A percentile compares a stretch with the other conserved stretches of the same genome.
Evolutionary conservation across 2,329 filamentous ascomycete genomes (phyloP).

Genomic region (Paraphaeosphaeria sporulosa): DNA sequence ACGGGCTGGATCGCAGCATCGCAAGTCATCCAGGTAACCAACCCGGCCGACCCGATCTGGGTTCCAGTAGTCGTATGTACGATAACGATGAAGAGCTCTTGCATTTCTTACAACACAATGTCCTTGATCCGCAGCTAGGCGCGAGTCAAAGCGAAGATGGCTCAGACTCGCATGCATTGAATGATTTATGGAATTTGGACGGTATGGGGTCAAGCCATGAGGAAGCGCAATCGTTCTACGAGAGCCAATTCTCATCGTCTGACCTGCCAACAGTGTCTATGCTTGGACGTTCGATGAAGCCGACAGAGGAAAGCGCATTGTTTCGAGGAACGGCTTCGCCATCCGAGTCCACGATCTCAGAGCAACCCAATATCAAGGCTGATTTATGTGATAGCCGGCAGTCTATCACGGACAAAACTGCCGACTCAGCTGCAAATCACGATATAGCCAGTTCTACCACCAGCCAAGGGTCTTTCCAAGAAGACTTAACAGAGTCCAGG

Average conservation of each 20-base stretch:
- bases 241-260: constrained; percentile 28
- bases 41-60: constrained; percentile 25
- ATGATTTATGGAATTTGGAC: constrained; percentile 17
- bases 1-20: constrained; percentile 30
- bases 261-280: constrained; percentile 31
- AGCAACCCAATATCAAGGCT: constrained; percentile 17
- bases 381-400: constrained; percentile 27
- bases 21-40: constrained; percentile 20
- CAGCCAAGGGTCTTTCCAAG: constrained; percentile 16
- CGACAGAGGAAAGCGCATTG: constrained; percentile 16
- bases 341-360: constrained; percentile 19
- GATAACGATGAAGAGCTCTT: constrained; percentile 42
- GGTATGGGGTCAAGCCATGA: constrained; percentile 24
- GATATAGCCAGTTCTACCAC: not conserved
- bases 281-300: constrained; percentile 28
- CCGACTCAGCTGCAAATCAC: constrained; percentile 5
- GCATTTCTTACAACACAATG: constrained; percentile 42
- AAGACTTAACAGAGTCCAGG: constrained; percentile 61
- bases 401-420: constrained; percentile 13
- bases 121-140: constrained; percentile 38
- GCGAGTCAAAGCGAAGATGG: constrained; percentile 6
- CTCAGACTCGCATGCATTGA: not conserved
- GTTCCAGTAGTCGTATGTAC: constrained; percentile 42
- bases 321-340: constrained; percentile 15
- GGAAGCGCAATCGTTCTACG: constrained; percentile 18